A percentile compares a stretch with the other conserved stretches of the same genome.
Conservation (phyloP, 139 green algal species). For the Bryopsis sp. region DNA sequence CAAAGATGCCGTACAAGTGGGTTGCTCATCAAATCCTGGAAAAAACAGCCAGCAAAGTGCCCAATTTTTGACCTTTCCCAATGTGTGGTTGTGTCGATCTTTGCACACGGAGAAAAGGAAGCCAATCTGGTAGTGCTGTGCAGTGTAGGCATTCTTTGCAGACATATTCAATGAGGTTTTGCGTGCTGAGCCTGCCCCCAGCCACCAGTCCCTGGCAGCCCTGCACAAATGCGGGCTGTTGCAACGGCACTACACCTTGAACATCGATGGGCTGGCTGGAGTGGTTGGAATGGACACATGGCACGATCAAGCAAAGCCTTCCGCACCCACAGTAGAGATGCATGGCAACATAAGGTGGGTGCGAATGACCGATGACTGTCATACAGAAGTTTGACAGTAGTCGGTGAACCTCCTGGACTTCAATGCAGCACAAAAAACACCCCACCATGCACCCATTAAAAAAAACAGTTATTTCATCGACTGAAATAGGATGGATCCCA, state of each 20-base stretch:
- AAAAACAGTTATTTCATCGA: too few relatives aligned
- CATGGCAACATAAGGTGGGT: slow-evolving; percentile 65
- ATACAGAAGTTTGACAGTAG: too few relatives aligned
- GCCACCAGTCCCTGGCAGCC: slow-evolving; percentile 43
- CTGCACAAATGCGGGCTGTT: slow-evolving; percentile 42
- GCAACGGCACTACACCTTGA: slow-evolving; percentile 84
- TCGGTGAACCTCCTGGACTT: too few relatives aligned
- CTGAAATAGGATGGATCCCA: too few relatives aligned
- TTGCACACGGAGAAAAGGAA: too few relatives aligned
- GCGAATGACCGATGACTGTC: neutral
- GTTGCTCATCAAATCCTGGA: too few relatives aligned
- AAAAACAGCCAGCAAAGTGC: too few relatives aligned
- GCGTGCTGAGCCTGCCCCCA: slow-evolving; percentile 33
- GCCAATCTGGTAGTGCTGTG: too few relatives aligned
- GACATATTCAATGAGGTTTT: slow-evolving; percentile 71
- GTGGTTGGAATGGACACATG: slow-evolving; percentile 71
- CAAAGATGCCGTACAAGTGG: neutral
- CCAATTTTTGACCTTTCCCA: too few relatives aligned
- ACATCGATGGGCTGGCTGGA: slow-evolving; percentile 80
- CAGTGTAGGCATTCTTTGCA: slow-evolving; percentile 62
- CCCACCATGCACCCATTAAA: too few relatives aligned
- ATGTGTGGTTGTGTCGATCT: too few relatives aligned
- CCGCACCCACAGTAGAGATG: slow-evolving; percentile 78
- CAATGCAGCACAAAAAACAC: too few relatives aligned
- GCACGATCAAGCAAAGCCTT: slow-evolving; percentile 68